Evolutionary conservation across 192 early-diverging fungal species (phyloP).

Genomic region (Coemansia sp.): DNA sequence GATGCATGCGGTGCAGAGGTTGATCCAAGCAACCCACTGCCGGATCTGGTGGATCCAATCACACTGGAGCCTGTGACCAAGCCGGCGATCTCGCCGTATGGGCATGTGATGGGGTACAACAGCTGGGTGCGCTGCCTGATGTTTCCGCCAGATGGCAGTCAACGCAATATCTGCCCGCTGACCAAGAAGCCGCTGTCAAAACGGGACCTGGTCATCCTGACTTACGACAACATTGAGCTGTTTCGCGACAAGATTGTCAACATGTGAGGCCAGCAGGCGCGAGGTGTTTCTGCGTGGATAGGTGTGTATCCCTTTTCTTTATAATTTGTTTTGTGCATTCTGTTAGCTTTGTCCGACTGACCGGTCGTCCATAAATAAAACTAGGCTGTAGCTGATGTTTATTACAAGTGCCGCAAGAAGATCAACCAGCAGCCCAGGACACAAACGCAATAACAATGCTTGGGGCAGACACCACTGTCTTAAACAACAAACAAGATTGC

Average conservation of each 20-base stretch:
- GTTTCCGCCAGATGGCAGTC: slow-evolving; percentile 65
- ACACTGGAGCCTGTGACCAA: slow-evolving; percentile 86
- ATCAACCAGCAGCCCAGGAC: no score
- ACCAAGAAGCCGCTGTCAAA: slow-evolving; percentile 92
- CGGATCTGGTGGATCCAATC: slow-evolving; percentile 92
- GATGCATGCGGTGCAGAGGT: slow-evolving; percentile 15
- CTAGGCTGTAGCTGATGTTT: no score
- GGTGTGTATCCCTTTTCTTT: no score
- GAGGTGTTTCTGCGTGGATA: no score
- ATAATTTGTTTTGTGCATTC: no score
- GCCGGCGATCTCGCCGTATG: slow-evolving; percentile 93
- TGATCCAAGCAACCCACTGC: slow-evolving; percentile 76
- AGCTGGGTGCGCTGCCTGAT: slow-evolving; percentile 86
- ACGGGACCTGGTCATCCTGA: slow-evolving; percentile 80
- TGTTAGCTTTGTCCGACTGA: no score
- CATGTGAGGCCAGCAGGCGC: slow-evolving; percentile 32
- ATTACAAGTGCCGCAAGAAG: no score
- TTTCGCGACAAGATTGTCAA: slow-evolving; percentile 71
- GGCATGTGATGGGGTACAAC: slow-evolving; percentile 86
- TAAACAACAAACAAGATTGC: no score
- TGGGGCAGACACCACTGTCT: no score
- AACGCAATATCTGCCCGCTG: slow-evolving; percentile 88
- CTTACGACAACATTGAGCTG: slow-evolving; percentile 79
- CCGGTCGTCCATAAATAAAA: no score
- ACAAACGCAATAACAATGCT: no score